Evolutionary conservation across 768 basidiomycete genomes (phyloP), one percentile per base, ranked within the genome.

Genomic region (Agrocybe pediades): DNA sequence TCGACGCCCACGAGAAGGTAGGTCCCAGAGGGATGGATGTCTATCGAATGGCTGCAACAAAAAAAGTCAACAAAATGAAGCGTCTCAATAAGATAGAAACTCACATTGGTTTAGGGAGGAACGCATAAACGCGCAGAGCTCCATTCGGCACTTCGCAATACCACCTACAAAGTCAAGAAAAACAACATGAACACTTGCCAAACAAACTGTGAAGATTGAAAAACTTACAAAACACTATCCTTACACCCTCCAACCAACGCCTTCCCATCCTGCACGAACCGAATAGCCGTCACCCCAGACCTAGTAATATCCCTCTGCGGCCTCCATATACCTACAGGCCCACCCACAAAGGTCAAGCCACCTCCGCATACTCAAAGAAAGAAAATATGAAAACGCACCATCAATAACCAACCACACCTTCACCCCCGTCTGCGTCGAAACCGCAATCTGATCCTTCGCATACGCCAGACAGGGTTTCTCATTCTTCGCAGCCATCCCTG

Each of bases 71-170:
- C 24, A 29, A 49, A 49, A 41, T 51, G 33, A 46, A 33, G 40
- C 13, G 41, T 25, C 17, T 23, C 24, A 33, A 39, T 23, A n/a
- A 41, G 24, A 44, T 33, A 21, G 21, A 21, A 9, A 69, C 83
- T 57, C 58, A 86, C 87, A 88, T 80, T 67, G 41, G 78, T 70
- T 65, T 80, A 15, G 58, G 48, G 55, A 87, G 71, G 61, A 87
- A 86, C 6, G 79, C 72, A 52, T 81, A 82, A 9, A 82, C 84
- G 4, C 81, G 79, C 41, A 86, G 68, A 11, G 81, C 86, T 23
- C 86, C 86, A 57, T 86, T 86, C 0, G 85, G 84, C 54, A 88
- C 71, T 62, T 83, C 81, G 59, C 82, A 86, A 63, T 84, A 78
- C 87, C 87, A 88, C 56, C 86, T 87, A 52, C 36, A 55, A n/a